These are phyloP conservation scores for Medicago lupulina DNA, from an alignment of 306 rosid genomes.

Conservation along the genomic window DNA sequence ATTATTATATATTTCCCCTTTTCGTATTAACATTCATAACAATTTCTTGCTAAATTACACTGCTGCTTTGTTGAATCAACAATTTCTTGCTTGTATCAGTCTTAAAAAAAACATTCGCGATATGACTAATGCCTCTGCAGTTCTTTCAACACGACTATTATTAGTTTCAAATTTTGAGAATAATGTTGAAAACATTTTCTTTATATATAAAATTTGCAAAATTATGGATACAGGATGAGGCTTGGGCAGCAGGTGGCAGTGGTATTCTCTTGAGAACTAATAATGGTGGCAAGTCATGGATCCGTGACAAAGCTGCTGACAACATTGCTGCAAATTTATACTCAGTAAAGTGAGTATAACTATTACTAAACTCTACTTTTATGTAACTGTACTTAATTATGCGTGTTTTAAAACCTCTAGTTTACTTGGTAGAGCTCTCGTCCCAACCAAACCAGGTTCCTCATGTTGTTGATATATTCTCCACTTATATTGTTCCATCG, in stretches of 20 bases:
- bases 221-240: slow-evolving; percentile 75
- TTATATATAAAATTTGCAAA: slow-evolving; percentile 24
- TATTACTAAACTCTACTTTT: slow-evolving; percentile 26
- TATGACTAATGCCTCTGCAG: slow-evolving; percentile 11
- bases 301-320: slow-evolving; percentile 96
- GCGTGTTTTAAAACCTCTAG: slow-evolving; percentile 29
- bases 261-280: slow-evolving; percentile 85
- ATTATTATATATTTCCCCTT: not conserved
- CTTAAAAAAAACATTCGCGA: slow-evolving; percentile 3
- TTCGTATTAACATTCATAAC: not conserved
- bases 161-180: slow-evolving; percentile 13
- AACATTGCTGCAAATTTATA: slow-evolving; percentile 95
- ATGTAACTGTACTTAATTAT: slow-evolving; percentile 7
- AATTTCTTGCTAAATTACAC: not conserved
- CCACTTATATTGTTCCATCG: slow-evolving; percentile 3
- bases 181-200: slow-evolving; percentile 1
- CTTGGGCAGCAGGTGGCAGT: slow-evolving; percentile 99
- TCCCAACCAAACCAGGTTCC: slow-evolving; percentile 21
- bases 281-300: slow-evolving; percentile 95
- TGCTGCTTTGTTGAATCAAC: slow-evolving; percentile 1
- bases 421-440: slow-evolving; percentile 6
- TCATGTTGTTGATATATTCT: slow-evolving; percentile 14
- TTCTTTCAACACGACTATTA: slow-evolving; percentile 23
- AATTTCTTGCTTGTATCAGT: slow-evolving; percentile 23
- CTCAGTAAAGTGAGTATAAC: slow-evolving; percentile 83